These are phyloP conservation scores for Talaromyces sp. DNA, from an alignment of 2,329 filamentous ascomycete species.

Conservation along the genomic window DNA sequence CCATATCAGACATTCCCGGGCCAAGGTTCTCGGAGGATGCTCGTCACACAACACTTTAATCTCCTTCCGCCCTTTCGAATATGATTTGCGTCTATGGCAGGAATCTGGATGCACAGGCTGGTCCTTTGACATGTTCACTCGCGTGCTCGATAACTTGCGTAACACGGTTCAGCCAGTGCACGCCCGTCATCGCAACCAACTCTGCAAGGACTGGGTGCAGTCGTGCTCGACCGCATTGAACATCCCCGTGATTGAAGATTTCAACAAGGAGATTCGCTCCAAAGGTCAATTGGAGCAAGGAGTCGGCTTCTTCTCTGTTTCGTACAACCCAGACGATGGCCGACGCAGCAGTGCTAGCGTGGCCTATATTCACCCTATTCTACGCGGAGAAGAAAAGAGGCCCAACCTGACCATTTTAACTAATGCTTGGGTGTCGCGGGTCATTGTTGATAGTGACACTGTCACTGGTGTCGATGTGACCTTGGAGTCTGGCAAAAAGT, in stretches of 20 bases:
- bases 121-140: conserved; percentile 80
- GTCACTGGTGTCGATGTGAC: conserved; percentile 72
- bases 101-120: conserved; percentile 76
- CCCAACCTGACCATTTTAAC: conserved; percentile 83
- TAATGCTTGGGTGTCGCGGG: conserved; percentile 78
- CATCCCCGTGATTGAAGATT: conserved; percentile 78
- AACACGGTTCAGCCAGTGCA: conserved; percentile 91
- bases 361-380: conserved; percentile 88
- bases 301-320: conserved; percentile 85
- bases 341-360: conserved; percentile 80
- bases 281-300: conserved; percentile 69
- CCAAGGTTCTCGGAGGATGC: conserved; percentile 88
- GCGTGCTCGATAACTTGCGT: conserved; percentile 75
- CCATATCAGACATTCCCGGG: conserved; percentile 84
- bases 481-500: conserved; percentile 57
- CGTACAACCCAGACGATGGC: conserved; percentile 86
- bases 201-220: conserved; percentile 85
- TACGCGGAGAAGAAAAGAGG: conserved; percentile 74
- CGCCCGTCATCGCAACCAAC: conserved; percentile 77
- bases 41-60: conserved; percentile 93
- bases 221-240: conserved; percentile 73
- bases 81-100: conserved; percentile 83
- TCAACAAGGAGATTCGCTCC: conserved; percentile 76
- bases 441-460: conserved; percentile 66
- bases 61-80: conserved; percentile 85